Conservation (phyloP, 192 early-diverging fungal species). For the Rhizophagus prolifer region DNA sequence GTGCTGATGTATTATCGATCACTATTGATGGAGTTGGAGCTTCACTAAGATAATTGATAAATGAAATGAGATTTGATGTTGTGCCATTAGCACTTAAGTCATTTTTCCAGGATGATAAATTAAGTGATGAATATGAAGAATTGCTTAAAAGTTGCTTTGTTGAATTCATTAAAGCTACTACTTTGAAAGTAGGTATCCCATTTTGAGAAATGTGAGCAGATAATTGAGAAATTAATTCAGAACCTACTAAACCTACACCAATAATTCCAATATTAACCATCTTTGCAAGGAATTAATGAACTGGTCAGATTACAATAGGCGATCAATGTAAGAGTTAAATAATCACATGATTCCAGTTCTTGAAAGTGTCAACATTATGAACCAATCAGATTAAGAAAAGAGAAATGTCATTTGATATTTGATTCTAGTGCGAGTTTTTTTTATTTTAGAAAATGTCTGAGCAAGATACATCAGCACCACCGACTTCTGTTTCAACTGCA, state of each 20-base stretch:
- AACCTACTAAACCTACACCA: slow-evolving; percentile 93
- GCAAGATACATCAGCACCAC: neutral
- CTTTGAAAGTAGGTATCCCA: slow-evolving; percentile 53
- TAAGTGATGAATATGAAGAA: slow-evolving; percentile 42
- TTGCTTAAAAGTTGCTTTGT: slow-evolving; percentile 62
- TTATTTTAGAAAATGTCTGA: neutral
- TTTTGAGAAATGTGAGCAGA: slow-evolving; percentile 49
- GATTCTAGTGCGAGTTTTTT: neutral
- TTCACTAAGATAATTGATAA: slow-evolving; percentile 56
- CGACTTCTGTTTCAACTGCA: slow-evolving; percentile 15
- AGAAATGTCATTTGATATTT: neutral
- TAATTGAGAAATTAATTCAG: slow-evolving; percentile 85
- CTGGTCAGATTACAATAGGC: no score
- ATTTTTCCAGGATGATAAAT: slow-evolving; percentile 51
- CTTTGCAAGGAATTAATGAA: no score
- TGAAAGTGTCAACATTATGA: no score
- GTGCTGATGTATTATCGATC: slow-evolving; percentile 90
- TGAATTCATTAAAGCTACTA: slow-evolving; percentile 83
- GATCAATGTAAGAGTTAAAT: no score
- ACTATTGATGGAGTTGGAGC: slow-evolving; percentile 63
- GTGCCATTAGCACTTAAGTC: slow-evolving; percentile 42
- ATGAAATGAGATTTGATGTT: slow-evolving; percentile 48
- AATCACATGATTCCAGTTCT: no score
- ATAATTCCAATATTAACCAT: slow-evolving; percentile 87
- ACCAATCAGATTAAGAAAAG: no score